Evolutionary conservation across 768 basidiomycete species (phyloP).

Genomic region (Amanita pseudoporphyria): DNA sequence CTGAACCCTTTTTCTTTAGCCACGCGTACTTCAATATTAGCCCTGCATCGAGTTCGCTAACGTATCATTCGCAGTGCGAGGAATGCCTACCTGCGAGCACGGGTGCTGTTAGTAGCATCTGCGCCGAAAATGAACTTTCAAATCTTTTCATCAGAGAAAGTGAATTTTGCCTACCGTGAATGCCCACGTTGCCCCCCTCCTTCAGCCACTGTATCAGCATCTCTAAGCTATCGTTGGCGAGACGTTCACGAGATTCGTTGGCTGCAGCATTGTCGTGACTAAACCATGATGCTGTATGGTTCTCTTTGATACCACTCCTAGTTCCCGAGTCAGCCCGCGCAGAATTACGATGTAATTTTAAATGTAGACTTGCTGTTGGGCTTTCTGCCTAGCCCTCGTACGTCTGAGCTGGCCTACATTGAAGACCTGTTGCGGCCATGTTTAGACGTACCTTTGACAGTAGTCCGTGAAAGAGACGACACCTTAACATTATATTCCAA

Average conservation of each 20-base stretch:
- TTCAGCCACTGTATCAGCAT: conserved; percentile 94
- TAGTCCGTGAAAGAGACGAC: conserved; percentile 1
- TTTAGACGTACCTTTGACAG: background rate
- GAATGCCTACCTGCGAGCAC: conserved; percentile 45
- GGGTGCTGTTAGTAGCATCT: conserved; percentile 97
- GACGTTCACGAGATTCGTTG: conserved; percentile 62
- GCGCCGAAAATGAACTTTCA: conserved; percentile 3
- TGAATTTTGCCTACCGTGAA: conserved; percentile 64
- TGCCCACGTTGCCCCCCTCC: conserved; percentile 93
- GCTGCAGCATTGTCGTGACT: conserved; percentile 78
- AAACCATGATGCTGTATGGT: conserved; percentile 88
- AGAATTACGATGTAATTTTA: background rate
- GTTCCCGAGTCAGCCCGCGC: background rate
- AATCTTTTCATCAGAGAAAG: background rate
- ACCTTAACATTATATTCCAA: conserved; percentile 96
- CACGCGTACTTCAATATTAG: conserved; percentile 77
- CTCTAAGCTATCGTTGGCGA: conserved; percentile 89
- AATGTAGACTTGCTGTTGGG: conserved; percentile 46
- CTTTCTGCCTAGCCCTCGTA: conserved; percentile 72
- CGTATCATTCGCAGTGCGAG: background rate
- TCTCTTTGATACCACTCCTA: conserved; percentile 78
- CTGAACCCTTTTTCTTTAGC: conserved; percentile 79
- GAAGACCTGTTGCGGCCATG: conserved; percentile 60
- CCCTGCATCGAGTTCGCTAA: conserved; percentile 31
- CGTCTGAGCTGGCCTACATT: conserved; percentile 94